Evolutionary conservation across 2,329 filamentous ascomycete species (phyloP), one percentile per base, ranked within the genome.

Genomic region (Cephalotrichum gorgonifer): DNA sequence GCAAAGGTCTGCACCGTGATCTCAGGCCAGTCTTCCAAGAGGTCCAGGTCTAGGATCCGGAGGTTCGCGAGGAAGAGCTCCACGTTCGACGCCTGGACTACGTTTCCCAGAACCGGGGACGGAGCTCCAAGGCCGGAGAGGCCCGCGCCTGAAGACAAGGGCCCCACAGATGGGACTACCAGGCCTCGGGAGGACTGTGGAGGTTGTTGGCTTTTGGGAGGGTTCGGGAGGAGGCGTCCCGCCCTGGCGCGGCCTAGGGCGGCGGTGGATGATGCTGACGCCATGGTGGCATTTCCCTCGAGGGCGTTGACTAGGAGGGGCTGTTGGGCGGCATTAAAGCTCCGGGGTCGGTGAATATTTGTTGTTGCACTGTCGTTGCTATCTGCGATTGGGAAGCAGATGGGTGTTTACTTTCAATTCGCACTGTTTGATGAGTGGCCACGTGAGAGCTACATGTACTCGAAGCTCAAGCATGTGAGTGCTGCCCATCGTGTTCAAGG

Each of bases 41-140:
- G 69, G 58, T 95, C 86, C 27, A 97, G 76, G 58, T 94, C 81
- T 25, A 98, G 75, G 3, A 97, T 77, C 35, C 83, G 85, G 38
- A 96, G 67, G 61, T 95, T 95, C 31, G 84, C 88, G 47, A 95
- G 70, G 62, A 96, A 93, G 11, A 89, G 72, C 15, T 74, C 65
- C 31, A 84, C 60, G 56, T 81, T 73, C 15, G 75, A 75, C 30
- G 39, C 39, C 28, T 39, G 46, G 1, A 26, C 20, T 27, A 43
- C 9, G n/a, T 33, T 48, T 30, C 46, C 46, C 5, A 31, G 20
- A 4, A 23, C 27, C 11, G 46, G 6, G 6, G 46, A 43, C n/a
- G 38, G 26, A 20, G 17, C 20, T n/a, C 25, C 20, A 38, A 43
- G 26, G 46, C 28, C 41, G n/a, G 27, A n/a, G 25, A 4, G 11